Evolutionary conservation across 495 filamentous ascomycete species (phyloP).

Genomic region (Penicillium chermesinum): DNA sequence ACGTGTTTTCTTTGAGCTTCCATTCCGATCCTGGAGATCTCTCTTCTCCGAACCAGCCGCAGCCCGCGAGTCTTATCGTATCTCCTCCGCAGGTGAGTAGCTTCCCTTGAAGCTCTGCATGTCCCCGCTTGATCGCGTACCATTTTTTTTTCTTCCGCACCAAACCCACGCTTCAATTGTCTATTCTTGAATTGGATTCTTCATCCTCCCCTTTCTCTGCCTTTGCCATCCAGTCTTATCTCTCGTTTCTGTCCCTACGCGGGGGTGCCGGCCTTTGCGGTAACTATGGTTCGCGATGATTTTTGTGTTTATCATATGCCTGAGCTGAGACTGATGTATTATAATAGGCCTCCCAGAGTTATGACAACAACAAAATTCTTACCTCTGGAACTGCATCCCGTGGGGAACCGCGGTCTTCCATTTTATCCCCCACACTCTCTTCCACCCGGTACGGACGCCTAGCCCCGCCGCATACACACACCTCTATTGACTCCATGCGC

Average conservation of each 20-base stretch:
- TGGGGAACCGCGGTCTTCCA: constrained; percentile 21
- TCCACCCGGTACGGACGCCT: constrained; percentile 27
- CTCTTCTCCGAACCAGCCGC: neutral
- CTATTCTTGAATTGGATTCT: too few relatives aligned
- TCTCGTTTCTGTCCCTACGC: too few relatives aligned
- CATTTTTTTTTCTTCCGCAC: too few relatives aligned
- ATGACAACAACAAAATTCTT: constrained; percentile 24
- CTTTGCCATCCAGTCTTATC: too few relatives aligned
- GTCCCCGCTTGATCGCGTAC: neutral
- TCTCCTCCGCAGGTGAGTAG: neutral
- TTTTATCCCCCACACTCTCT: constrained; percentile 20
- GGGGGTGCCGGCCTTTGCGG: too few relatives aligned
- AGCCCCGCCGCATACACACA: constrained; percentile 2
- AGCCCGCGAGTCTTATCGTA: neutral
- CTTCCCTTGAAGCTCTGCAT: neutral
- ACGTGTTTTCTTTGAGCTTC: neutral
- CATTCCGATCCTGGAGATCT: constrained; percentile 2
- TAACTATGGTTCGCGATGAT: too few relatives aligned
- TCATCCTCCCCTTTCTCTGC: too few relatives aligned
- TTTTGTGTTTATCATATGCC: neutral
- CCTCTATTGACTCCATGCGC: constrained; percentile 9
- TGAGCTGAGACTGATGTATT: constrained; percentile 5
- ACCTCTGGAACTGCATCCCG: constrained; percentile 17
- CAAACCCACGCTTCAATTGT: too few relatives aligned
- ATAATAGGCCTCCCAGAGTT: constrained; percentile 20